Base-by-base conservation (phyloP, 225 moss, liverwort and hornwort species). In the Straminergon stramineum region DNA sequence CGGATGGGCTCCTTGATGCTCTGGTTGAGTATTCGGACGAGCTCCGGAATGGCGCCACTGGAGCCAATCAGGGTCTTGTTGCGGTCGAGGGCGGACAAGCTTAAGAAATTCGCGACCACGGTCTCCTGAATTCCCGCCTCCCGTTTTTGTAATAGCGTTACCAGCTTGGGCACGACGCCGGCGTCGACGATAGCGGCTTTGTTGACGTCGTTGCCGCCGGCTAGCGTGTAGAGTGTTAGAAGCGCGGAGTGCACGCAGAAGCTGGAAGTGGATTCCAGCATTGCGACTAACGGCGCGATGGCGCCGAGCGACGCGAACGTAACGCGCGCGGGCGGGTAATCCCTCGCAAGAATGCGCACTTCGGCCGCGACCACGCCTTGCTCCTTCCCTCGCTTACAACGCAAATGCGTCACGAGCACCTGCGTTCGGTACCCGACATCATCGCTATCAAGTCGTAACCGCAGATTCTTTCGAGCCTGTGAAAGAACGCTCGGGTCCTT, bases 51-150 rank as follows among this genome's bases (percentile, higher is more conserved):
- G 34, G 90, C 91, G 32, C 93, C 94, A 4, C 86, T 79, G 68
- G 85, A 37, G 19, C 92, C 94, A 45, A 95, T 87, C 66, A 95
- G 15, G 35, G 89, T 53, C 73, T 95, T 95, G 91, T 95, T 95
- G 63, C 92, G 92, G 62, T 95, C 89, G 22, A 95, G 90, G 6
- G 94, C 94, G 34, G 94, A 93, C 30, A 91, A 79, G 87, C 94
- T 92, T 23, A 94, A 82, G 53, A 94, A 78, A 86, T 84, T 92
- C 57, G 91, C 94, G 17, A 92, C 84, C 2, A 58, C 90, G 5
- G 91, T 84, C 35, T 87, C 91, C 55, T 76, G 90, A 15, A 78
- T 79, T 6, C 81, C 22, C 8, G 82, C 56, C 3, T 91, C 83
- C 7, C 65, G 35, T 9, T 73, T 91, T 4, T 27, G 87, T 10